Percentiles rank a stretch among this genome's conserved stretches.
These are phyloP conservation scores for Haplographium delicatum DNA, from an alignment of 495 filamentous ascomycete species.

Conservation along the genomic window DNA sequence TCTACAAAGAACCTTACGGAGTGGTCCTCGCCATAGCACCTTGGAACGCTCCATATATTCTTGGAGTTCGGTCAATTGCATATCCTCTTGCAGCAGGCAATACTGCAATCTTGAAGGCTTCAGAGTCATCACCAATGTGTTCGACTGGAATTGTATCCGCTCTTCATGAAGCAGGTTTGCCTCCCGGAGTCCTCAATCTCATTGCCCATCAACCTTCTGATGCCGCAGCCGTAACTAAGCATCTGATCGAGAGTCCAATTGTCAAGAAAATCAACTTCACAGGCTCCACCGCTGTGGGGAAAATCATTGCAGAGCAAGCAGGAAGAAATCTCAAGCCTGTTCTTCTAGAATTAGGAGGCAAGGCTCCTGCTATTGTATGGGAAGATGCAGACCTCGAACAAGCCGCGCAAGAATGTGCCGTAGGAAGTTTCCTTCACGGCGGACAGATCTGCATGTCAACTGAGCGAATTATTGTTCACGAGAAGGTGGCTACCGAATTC, in stretches of 20 bases:
- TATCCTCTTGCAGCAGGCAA: constrained; percentile 81
- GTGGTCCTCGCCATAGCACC: constrained; percentile 78
- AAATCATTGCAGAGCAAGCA: constrained; percentile 50
- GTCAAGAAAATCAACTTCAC: constrained; percentile 67
- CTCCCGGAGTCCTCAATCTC: constrained; percentile 54
- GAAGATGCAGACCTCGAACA: constrained; percentile 58
- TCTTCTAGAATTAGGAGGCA: constrained; percentile 64
- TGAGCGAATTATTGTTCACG: constrained; percentile 81
- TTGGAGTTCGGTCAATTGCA: constrained; percentile 60
- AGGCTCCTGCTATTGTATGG: constrained; percentile 58
- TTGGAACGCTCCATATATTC: constrained; percentile 77
- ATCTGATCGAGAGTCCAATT: constrained; percentile 48
- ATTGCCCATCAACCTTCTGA: constrained; percentile 46
- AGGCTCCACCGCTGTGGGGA: constrained; percentile 53
- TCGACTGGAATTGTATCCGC: constrained; percentile 68
- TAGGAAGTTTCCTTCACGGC: constrained; percentile 50
- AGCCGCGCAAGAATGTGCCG: constrained; percentile 46
- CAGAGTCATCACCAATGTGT: constrained; percentile 69
- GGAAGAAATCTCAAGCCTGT: constrained; percentile 64
- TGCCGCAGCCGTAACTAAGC: constrained; percentile 48
- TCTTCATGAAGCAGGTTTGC: constrained; percentile 69
- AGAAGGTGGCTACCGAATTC: constrained; percentile 60
- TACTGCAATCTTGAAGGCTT: constrained; percentile 70
- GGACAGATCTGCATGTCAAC: constrained; percentile 94
- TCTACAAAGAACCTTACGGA: constrained; percentile 79